A percentile compares a stretch with the other conserved stretches of the same genome.
phyloP scores from a whole-genome alignment of 2,329 filamentous ascomycete species.

The Cyclaneusma minus region DNA sequence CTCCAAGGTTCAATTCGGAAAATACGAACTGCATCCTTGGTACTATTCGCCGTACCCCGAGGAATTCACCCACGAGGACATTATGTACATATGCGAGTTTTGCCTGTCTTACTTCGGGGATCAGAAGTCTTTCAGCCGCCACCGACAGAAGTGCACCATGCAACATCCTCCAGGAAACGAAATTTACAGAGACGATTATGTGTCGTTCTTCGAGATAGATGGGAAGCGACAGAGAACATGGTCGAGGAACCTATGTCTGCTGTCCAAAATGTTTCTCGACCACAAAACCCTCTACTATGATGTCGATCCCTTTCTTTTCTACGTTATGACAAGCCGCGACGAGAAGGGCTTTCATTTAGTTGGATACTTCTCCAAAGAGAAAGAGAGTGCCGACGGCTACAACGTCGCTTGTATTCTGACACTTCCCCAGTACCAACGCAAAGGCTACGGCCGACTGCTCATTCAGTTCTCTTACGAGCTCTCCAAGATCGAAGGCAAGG shows the following conservation, averaged over 20 bases:
- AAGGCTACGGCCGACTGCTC: slow-evolving; percentile 80
- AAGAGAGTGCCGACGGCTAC: slow-evolving; percentile 91
- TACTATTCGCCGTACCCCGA: slow-evolving; percentile 97
- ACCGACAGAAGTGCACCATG: slow-evolving; percentile 78
- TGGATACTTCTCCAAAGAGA: slow-evolving; percentile 99
- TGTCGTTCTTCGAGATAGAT: slow-evolving; percentile 96
- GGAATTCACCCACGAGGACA: slow-evolving; percentile 71
- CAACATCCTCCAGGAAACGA: slow-evolving; percentile 94
- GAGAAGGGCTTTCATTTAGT: slow-evolving; percentile 87
- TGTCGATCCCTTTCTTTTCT: slow-evolving; percentile 97
- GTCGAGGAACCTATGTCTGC: slow-evolving; percentile 87
- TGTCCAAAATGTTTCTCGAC: slow-evolving; percentile 92
- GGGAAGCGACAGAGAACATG: slow-evolving; percentile 86
- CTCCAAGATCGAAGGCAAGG: slow-evolving; percentile 84
- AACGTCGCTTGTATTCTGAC: slow-evolving; percentile 98
- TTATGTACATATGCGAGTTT: slow-evolving; percentile 95
- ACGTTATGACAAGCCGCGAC: slow-evolving; percentile 85
- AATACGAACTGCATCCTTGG: slow-evolving; percentile 87
- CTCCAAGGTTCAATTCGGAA: slow-evolving; percentile 85
- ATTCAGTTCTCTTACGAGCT: slow-evolving; percentile 98
- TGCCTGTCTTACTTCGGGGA: slow-evolving; percentile 85
- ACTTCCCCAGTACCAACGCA: slow-evolving; percentile 87
- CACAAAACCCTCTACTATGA: slow-evolving; percentile 99
- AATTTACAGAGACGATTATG: slow-evolving; percentile 86
- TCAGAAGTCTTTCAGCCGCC: slow-evolving; percentile 65